Evolutionary conservation across 164 flowering plant species (phyloP).

Genomic region (Litsea cubeba): DNA sequence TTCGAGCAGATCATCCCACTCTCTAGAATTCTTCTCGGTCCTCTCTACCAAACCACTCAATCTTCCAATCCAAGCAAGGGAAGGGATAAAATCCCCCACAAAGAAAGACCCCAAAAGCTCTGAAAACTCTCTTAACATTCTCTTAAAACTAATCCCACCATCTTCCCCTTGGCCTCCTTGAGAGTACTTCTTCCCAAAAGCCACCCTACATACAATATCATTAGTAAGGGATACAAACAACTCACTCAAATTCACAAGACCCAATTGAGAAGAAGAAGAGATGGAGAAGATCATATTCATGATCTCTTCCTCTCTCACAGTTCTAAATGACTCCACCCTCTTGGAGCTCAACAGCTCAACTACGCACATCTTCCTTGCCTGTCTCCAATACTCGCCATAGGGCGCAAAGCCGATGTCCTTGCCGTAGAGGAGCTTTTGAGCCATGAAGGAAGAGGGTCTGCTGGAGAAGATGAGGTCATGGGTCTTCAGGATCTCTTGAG

Average conservation of each 20-base stretch:
- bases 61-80: background rate
- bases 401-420: conserved; percentile 44
- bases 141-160: background rate
- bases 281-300: conserved; percentile 19
- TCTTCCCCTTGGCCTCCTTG: background rate
- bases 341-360: conserved; percentile 43
- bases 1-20: conserved; percentile 25
- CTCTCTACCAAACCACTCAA: conserved; percentile 5
- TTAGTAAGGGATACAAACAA: background rate
- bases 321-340: conserved; percentile 40
- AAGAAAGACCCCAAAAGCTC: conserved; percentile 1
- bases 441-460: conserved; percentile 2
- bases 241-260: conserved; percentile 9
- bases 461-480: conserved; percentile 9
- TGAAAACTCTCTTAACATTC: background rate
- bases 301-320: conserved; percentile 51
- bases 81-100: conserved; percentile 11
- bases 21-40: background rate
- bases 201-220: conserved; percentile 11
- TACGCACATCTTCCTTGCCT: conserved; percentile 7
- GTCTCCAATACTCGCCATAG: conserved; percentile 59
- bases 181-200: conserved; percentile 16
- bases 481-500: conserved; percentile 9
- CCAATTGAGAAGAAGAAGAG: background rate
- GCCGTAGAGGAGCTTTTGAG: conserved; percentile 38